Conservation (phyloP, 495 filamentous ascomycete genomes). For the Letharia columbiana region DNA sequence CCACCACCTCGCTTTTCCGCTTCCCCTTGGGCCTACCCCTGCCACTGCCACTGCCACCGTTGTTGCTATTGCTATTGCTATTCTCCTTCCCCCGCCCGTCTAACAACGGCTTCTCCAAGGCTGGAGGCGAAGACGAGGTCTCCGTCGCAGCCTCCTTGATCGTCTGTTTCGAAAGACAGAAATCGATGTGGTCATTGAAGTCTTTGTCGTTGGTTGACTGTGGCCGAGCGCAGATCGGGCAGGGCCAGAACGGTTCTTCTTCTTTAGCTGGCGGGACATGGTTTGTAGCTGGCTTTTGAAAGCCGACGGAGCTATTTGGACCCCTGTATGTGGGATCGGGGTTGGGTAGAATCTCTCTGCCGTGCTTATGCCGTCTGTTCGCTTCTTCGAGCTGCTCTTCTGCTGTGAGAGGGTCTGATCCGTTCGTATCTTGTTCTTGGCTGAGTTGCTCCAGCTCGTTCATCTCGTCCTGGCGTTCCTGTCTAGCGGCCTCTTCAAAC, state of each 20-base stretch:
- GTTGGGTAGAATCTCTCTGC: slow-evolving; percentile 44
- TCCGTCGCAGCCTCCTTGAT: slow-evolving; percentile 74
- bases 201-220: slow-evolving; percentile 64
- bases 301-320: slow-evolving; percentile 12
- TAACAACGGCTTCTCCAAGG: not conserved
- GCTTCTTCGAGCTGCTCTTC: slow-evolving; percentile 24
- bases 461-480: slow-evolving; percentile 58
- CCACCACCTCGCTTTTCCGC: slow-evolving; percentile 17
- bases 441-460: slow-evolving; percentile 54
- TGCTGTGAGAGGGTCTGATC: slow-evolving; percentile 6
- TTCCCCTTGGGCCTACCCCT: slow-evolving; percentile 27
- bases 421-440: slow-evolving; percentile 40
- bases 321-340: slow-evolving; percentile 28
- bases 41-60: slow-evolving; percentile 20
- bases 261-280: slow-evolving; percentile 2
- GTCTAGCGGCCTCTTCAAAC: slow-evolving; percentile 55
- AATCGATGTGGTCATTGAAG: slow-evolving; percentile 93
- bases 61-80: not conserved
- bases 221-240: slow-evolving; percentile 72
- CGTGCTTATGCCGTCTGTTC: slow-evolving; percentile 33
- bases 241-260: slow-evolving; percentile 53
- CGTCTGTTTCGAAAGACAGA: slow-evolving; percentile 75
- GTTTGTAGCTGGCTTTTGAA: slow-evolving; percentile 16
- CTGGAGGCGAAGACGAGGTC: slow-evolving; percentile 12
- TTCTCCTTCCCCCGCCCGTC: slow-evolving; percentile 12